These are phyloP conservation scores for Calonectria crousiana DNA, from an alignment of 2,329 filamentous ascomycete species.

Conservation along the genomic window DNA sequence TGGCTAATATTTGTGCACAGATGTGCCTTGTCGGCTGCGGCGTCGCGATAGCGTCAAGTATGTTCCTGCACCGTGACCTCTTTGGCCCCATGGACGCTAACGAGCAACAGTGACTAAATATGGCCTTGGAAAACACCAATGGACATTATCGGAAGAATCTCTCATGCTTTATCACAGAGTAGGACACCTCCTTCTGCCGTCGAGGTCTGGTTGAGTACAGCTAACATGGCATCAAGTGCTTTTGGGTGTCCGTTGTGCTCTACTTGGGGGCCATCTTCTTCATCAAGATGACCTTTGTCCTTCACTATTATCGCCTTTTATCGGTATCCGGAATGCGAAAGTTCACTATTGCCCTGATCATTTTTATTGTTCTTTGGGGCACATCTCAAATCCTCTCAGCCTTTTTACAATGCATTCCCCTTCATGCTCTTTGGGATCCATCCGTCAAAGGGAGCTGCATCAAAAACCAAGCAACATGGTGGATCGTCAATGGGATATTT, in stretches of 20 bases:
- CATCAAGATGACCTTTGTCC: slow-evolving; percentile 32
- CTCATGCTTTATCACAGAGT: slow-evolving; percentile 19
- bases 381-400: neutral
- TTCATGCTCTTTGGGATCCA: slow-evolving; percentile 23
- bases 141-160: neutral
- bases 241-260: slow-evolving; percentile 27
- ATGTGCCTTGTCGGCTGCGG: slow-evolving; percentile 24
- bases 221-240: neutral
- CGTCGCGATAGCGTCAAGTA: slow-evolving; percentile 22
- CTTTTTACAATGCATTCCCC: slow-evolving; percentile 26
- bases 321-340: slow-evolving; percentile 21
- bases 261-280: slow-evolving; percentile 20
- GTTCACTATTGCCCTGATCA: slow-evolving; percentile 3
- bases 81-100: neutral
- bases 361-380: slow-evolving; percentile 20
- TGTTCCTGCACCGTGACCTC: neutral
- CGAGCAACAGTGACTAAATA: slow-evolving; percentile 28
- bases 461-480: neutral
- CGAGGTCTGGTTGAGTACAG: neutral
- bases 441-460: slow-evolving; percentile 15
- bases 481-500: slow-evolving; percentile 14
- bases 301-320: slow-evolving; percentile 35
- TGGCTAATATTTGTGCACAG: slow-evolving; percentile 17
- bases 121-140: slow-evolving; percentile 22
- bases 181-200: neutral